Percentiles rank a stretch among this genome's conserved stretches.
phyloP scores from a whole-genome alignment of 345 rosid species.

The Hypericum perforatum region DNA sequence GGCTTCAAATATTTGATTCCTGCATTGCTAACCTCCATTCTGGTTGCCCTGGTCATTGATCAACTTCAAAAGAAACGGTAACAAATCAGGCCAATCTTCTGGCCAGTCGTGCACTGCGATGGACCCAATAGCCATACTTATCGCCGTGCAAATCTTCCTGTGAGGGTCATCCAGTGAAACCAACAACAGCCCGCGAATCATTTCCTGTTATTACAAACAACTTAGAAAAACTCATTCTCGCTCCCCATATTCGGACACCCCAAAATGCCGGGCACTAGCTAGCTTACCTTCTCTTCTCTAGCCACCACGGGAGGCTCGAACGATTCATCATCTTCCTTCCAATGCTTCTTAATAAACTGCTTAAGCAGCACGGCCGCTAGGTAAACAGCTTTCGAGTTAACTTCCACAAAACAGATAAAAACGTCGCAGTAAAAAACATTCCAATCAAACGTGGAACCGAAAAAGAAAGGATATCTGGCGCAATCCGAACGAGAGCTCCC shows the following conservation, averaged over 20 bases:
- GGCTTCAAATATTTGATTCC: too few species aligned
- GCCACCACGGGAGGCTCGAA: constrained; percentile 72
- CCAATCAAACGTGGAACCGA: background rate
- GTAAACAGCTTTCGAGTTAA: constrained; percentile 48
- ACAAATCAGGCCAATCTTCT: constrained; percentile 77
- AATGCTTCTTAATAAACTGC: constrained; percentile 80
- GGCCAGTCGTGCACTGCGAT: constrained; percentile 87
- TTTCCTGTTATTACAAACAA: constrained; percentile 41
- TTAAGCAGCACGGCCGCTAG: constrained; percentile 88
- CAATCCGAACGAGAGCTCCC: constrained; percentile 61
- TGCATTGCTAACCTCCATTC: constrained; percentile 45
- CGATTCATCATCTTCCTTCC: constrained; percentile 77
- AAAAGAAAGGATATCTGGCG: constrained; percentile 80
- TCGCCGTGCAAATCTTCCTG: constrained; percentile 73
- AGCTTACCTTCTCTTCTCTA: constrained; percentile 58
- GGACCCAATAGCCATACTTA: constrained; percentile 77
- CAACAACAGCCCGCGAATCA: constrained; percentile 61
- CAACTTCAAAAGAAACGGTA: constrained; percentile 65
- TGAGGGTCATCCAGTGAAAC: constrained; percentile 65
- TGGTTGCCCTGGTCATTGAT: constrained; percentile 47
- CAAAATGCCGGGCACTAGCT: background rate
- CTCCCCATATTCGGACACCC: background rate
- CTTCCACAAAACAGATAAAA: constrained; percentile 19
- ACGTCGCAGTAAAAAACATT: background rate
- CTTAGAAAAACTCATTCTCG: background rate